These are phyloP conservation scores for Xylaria sp. DNA, from an alignment of 2,329 filamentous ascomycete species.

Conservation along the genomic window DNA sequence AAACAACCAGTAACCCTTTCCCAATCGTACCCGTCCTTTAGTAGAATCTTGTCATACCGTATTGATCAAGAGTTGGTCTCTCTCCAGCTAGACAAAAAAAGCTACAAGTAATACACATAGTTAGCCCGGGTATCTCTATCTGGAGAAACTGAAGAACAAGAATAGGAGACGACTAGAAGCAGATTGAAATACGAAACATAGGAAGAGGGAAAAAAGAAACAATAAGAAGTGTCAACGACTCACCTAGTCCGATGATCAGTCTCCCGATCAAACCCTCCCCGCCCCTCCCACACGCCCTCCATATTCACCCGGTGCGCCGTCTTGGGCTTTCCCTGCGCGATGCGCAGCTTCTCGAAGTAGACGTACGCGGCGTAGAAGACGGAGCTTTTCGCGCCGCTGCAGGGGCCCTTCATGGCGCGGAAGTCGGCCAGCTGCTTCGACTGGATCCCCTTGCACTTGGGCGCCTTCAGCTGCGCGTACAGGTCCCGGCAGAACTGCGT, in stretches of 20 bases:
- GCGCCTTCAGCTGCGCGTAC: conserved; percentile 51
- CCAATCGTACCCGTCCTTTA: background rate
- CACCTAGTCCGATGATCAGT: conserved; percentile 25
- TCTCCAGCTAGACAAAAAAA: background rate
- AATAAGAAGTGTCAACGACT: background rate
- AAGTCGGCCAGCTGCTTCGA: conserved; percentile 61
- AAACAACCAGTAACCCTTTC: background rate
- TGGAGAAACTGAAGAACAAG: too few species aligned
- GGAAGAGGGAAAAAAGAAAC: background rate
- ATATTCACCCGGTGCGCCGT: conserved; percentile 60
- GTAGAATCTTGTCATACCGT: background rate
- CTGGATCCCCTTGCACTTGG: conserved; percentile 49
- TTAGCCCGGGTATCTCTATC: background rate
- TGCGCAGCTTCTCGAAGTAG: conserved; percentile 68
- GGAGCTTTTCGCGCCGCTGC: conserved; percentile 56
- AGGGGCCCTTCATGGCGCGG: conserved; percentile 59
- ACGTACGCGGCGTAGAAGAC: conserved; percentile 67
- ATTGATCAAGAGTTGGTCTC: conserved; percentile 11
- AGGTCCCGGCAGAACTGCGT: conserved; percentile 60
- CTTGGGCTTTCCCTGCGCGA: conserved; percentile 64
- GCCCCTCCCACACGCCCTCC: conserved; percentile 51
- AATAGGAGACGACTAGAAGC: background rate
- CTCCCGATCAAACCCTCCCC: conserved; percentile 19
- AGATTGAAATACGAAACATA: too few species aligned
- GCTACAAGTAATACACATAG: background rate